These are phyloP conservation scores for Beauveria medogensis DNA, from an alignment of 2,329 filamentous ascomycete genomes.

Conservation along the genomic window DNA sequence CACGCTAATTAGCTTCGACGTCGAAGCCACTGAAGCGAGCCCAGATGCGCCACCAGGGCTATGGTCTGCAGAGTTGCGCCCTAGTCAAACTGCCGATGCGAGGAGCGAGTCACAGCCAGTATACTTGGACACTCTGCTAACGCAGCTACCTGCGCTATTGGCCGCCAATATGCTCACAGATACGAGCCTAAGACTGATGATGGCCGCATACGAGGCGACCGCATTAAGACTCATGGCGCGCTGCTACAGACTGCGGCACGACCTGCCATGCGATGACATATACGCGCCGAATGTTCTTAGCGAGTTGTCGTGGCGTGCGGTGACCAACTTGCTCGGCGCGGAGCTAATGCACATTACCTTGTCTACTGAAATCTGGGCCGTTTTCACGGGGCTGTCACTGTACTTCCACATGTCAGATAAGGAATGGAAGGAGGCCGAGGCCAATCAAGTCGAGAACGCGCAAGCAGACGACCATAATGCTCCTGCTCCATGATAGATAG, in stretches of 20 bases:
- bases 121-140: constrained; percentile 43
- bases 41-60: constrained; percentile 41
- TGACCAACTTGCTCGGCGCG: constrained; percentile 37
- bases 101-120: constrained; percentile 21
- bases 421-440: constrained; percentile 32
- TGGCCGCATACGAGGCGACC: constrained; percentile 39
- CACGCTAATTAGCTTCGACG: constrained; percentile 53
- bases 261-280: constrained; percentile 32
- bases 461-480: background rate
- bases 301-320: constrained; percentile 29
- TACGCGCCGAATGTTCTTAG: constrained; percentile 27
- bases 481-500: background rate
- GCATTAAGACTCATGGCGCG: constrained; percentile 38
- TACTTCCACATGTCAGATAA: constrained; percentile 35
- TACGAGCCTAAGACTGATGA: constrained; percentile 32
- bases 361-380: constrained; percentile 37
- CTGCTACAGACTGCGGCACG: constrained; percentile 30
- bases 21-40: constrained; percentile 46
- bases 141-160: constrained; percentile 39
- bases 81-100: constrained; percentile 32
- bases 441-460: background rate
- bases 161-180: constrained; percentile 41
- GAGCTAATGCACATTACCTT: constrained; percentile 38
- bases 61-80: constrained; percentile 52
- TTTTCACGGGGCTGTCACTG: constrained; percentile 30